Conservation (phyloP, 1,284 basidiomycete genomes). For the Tetrapyrgos nigripes region DNA sequence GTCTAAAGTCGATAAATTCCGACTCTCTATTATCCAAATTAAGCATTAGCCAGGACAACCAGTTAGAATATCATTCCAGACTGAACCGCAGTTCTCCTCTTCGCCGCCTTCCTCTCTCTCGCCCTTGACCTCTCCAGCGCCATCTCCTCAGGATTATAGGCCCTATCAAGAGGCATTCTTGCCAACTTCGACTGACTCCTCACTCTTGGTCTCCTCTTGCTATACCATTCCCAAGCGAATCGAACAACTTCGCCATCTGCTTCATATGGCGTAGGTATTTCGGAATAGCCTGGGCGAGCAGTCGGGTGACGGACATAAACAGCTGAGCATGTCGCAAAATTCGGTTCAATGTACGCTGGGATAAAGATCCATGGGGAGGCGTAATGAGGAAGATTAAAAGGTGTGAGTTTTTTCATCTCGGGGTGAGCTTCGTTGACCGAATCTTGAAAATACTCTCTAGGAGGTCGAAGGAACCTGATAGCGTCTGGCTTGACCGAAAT, state of each 20-base stretch:
- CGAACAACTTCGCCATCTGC: constrained; percentile 91
- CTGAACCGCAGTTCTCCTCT: constrained; percentile 11
- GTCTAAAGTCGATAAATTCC: too few species aligned
- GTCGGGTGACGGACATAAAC: constrained; percentile 97
- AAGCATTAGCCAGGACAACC: not conserved
- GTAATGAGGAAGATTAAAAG: constrained; percentile 89
- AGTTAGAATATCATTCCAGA: constrained; percentile 10
- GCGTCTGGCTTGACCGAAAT: constrained; percentile 86
- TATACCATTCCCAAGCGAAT: constrained; percentile 93
- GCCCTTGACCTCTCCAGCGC: constrained; percentile 9
- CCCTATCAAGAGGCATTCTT: constrained; percentile 72
- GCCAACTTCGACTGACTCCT: constrained; percentile 71
- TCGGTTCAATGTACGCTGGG: constrained; percentile 93
- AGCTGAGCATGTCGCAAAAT: constrained; percentile 90
- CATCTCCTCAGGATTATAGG: constrained; percentile 23
- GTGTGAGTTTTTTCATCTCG: constrained; percentile 49
- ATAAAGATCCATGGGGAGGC: constrained; percentile 95
- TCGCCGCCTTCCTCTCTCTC: constrained; percentile 9
- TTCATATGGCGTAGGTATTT: constrained; percentile 93
- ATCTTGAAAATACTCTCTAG: constrained; percentile 35
- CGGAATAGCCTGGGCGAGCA: constrained; percentile 89
- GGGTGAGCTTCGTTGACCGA: constrained; percentile 33
- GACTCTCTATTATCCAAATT: too few species aligned
- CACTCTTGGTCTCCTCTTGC: constrained; percentile 73
- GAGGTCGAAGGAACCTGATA: constrained; percentile 77